phyloP scores from a whole-genome alignment of 139 green algal species.

The Closterium sp. region DNA sequence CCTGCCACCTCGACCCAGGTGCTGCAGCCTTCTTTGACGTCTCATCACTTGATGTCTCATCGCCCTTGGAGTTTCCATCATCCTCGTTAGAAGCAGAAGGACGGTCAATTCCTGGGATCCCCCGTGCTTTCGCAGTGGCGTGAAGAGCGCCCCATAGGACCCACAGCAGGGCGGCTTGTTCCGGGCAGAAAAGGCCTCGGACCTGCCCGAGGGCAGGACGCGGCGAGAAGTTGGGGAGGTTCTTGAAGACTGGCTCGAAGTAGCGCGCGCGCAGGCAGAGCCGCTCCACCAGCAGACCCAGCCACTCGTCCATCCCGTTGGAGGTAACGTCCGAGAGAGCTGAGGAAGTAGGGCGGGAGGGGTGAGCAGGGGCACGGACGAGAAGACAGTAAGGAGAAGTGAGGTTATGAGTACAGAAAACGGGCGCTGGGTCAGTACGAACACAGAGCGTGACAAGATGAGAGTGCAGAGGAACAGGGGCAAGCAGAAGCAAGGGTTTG shows the following conservation, averaged over 20 bases:
- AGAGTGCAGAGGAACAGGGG: too few species aligned
- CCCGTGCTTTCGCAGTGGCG: neutral
- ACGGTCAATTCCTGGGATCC: neutral
- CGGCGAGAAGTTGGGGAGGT: constrained; percentile 1
- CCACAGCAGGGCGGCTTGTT: constrained; percentile 6
- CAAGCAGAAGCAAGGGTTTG: too few species aligned
- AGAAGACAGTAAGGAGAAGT: neutral
- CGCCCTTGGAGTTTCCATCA: neutral
- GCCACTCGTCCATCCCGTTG: constrained; percentile 6
- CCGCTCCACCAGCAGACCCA: neutral
- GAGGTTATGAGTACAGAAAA: too few species aligned
- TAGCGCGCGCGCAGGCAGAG: neutral
- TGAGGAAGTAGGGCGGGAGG: neutral
- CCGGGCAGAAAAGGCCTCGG: neutral
- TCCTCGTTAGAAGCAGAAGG: neutral
- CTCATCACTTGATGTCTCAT: too few species aligned
- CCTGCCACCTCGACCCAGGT: neutral
- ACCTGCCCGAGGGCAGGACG: constrained; percentile 2
- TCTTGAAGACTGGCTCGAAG: neutral
- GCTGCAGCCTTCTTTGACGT: neutral
- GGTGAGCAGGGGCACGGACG: neutral
- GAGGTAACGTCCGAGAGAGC: neutral
- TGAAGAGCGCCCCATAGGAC: neutral
- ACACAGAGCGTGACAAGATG: too few species aligned
- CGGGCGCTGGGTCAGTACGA: too few species aligned